These are phyloP conservation scores for Pinus albicaulis DNA, from an alignment of 75 land plant genomes.

Conservation along the genomic window DNA sequence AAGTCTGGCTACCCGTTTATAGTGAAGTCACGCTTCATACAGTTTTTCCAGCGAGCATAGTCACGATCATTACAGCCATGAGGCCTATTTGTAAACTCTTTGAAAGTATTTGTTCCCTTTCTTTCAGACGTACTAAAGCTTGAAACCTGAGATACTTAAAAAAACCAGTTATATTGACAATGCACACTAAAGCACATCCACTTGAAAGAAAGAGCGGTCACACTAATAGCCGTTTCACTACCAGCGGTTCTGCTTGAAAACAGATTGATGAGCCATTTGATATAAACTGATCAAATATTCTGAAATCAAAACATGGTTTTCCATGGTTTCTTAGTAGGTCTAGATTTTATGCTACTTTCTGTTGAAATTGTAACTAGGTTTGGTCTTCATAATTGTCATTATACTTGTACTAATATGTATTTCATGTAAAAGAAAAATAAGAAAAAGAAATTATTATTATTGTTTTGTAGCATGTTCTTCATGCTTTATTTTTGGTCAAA, in stretches of 20 bases:
- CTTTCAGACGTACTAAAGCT: constrained; percentile 70
- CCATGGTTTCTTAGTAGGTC: background rate
- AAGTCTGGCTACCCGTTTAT: constrained; percentile 70
- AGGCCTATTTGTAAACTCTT: constrained; percentile 18
- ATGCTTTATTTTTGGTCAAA: no score
- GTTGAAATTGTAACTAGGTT: no score
- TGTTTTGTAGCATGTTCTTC: no score
- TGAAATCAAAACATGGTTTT: background rate
- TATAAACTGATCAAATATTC: background rate
- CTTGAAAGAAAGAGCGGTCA: background rate
- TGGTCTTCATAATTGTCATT: no score
- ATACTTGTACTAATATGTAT: no score
- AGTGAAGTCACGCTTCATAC: constrained; percentile 88
- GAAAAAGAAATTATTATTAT: no score
- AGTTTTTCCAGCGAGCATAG: constrained; percentile 76
- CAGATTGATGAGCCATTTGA: background rate
- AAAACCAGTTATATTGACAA: background rate
- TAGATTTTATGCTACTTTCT: background rate
- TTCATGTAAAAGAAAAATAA: no score
- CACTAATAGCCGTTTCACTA: no score
- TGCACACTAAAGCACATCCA: background rate
- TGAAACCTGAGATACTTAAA: constrained; percentile 60
- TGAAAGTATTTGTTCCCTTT: constrained; percentile 12
- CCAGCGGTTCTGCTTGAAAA: no score
- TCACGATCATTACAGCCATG: constrained; percentile 46